Evolutionary conservation across 768 basidiomycete genomes (phyloP).

Genomic region (Leccinum boreale): DNA sequence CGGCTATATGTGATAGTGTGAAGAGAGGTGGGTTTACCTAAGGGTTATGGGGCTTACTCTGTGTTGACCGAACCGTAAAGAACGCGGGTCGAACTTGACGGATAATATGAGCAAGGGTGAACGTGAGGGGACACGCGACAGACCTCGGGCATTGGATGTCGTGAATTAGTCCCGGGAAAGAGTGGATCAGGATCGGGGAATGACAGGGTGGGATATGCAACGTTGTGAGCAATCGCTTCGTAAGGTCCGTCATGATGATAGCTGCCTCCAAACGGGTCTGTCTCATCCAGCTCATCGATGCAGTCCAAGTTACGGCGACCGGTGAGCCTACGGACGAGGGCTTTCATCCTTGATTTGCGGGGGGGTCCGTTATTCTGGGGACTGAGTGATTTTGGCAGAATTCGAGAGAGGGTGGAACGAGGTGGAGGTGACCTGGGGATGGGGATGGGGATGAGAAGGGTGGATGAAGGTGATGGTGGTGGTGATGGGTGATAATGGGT

Average conservation of each 20-base stretch:
- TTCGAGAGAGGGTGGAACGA: not conserved
- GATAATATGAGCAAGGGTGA: conserved; percentile 7
- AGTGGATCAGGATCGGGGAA: not conserved
- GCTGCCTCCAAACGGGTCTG: conserved; percentile 59
- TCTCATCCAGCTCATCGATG: conserved; percentile 78
- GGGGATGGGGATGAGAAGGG: not conserved
- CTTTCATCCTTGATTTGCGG: conserved; percentile 23
- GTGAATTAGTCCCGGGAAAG: conserved; percentile 1
- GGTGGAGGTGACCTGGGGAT: not conserved
- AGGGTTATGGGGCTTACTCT: conserved; percentile 16
- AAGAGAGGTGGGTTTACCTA: conserved; percentile 2
- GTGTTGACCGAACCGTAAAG: conserved; percentile 7
- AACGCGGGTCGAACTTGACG: conserved; percentile 13
- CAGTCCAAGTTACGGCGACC: conserved; percentile 47
- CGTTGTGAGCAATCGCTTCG: conserved; percentile 48
- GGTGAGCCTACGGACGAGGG: conserved; percentile 27
- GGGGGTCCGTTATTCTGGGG: conserved; percentile 4
- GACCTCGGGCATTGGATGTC: conserved; percentile 18
- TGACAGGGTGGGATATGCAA: conserved; percentile 9
- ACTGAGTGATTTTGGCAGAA: not conserved
- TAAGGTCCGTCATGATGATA: conserved; percentile 77
- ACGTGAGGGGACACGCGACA: conserved; percentile 10
- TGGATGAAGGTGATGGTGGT: not conserved
- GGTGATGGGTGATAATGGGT: not conserved
- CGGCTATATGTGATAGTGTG: conserved; percentile 12